Evolutionary conservation across 345 rosid species (phyloP).

Genomic region (Sonneratia caseolaris): DNA sequence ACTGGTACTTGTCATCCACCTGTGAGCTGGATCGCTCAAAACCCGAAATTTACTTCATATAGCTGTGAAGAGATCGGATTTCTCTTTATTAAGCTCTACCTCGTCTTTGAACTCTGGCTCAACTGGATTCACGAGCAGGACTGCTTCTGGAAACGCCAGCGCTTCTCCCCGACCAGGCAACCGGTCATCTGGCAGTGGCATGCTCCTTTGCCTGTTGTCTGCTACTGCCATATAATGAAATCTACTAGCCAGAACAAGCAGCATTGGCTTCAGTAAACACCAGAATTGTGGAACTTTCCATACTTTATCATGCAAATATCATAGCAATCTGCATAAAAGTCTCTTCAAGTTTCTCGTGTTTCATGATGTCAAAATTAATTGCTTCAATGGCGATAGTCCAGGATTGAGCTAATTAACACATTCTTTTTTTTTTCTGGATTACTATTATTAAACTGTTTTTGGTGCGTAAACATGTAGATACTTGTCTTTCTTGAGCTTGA

Average conservation of each 20-base stretch:
- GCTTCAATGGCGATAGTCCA: no score
- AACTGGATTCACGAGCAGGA: constrained; percentile 59
- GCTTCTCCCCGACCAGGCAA: constrained; percentile 35
- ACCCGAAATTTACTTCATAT: neutral
- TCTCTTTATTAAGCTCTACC: constrained; percentile 20
- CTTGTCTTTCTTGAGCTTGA: constrained; percentile 80
- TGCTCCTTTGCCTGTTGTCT: constrained; percentile 55
- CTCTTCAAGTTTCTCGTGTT: neutral
- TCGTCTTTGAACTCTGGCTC: constrained; percentile 78
- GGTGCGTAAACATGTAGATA: constrained; percentile 2
- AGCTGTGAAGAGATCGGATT: neutral
- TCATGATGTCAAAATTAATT: neutral
- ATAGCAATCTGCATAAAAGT: neutral
- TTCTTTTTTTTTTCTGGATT: no score
- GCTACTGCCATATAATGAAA: constrained; percentile 66
- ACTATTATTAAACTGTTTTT: neutral
- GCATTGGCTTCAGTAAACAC: neutral
- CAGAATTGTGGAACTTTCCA: neutral
- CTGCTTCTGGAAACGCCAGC: constrained; percentile 72
- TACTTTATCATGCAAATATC: neutral
- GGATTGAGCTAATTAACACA: neutral
- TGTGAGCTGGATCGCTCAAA: constrained; percentile 6
- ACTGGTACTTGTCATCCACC: constrained; percentile 92
- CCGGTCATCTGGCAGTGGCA: constrained; percentile 85
- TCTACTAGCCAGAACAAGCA: constrained; percentile 19